Percentiles rank a stretch among this genome's conserved stretches.
Conservation (phyloP, 2,329 filamentous ascomycete species). For the Venturia pyrina region DNA sequence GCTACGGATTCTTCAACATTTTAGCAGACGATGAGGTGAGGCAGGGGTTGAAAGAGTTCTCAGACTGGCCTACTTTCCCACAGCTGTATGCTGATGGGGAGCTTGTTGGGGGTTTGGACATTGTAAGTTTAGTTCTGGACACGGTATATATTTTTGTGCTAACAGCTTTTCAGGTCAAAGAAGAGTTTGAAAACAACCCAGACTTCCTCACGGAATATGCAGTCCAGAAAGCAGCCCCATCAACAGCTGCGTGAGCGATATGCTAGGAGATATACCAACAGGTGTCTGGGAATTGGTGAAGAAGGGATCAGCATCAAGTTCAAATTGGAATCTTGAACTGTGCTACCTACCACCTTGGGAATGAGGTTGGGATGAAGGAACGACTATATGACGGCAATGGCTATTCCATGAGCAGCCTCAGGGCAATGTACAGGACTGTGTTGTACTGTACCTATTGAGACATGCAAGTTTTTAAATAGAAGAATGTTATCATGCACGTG, state of each 20-base stretch:
- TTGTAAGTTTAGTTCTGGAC: constrained; percentile 51
- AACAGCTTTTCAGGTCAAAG: constrained; percentile 59
- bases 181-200: constrained; percentile 75
- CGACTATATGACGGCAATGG: neutral
- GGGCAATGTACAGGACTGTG: neutral
- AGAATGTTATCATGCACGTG: neutral
- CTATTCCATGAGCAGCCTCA: neutral
- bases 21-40: constrained; percentile 93
- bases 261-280: neutral
- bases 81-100: constrained; percentile 90
- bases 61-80: constrained; percentile 97
- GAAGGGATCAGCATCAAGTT: neutral
- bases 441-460: neutral
- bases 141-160: neutral
- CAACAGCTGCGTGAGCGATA: constrained; percentile 5
- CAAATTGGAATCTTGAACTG: neutral
- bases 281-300: neutral
- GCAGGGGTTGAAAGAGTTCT: constrained; percentile 91
- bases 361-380: neutral
- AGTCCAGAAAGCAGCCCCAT: constrained; percentile 22
- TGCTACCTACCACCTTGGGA: neutral
- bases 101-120: constrained; percentile 86
- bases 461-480: neutral
- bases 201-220: constrained; percentile 72
- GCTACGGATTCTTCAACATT: constrained; percentile 99